A percentile compares a stretch with the other conserved stretches of the same genome.
Evolutionary conservation across 1,284 basidiomycete species (phyloP).

Genomic region (Coniferiporia weirii): DNA sequence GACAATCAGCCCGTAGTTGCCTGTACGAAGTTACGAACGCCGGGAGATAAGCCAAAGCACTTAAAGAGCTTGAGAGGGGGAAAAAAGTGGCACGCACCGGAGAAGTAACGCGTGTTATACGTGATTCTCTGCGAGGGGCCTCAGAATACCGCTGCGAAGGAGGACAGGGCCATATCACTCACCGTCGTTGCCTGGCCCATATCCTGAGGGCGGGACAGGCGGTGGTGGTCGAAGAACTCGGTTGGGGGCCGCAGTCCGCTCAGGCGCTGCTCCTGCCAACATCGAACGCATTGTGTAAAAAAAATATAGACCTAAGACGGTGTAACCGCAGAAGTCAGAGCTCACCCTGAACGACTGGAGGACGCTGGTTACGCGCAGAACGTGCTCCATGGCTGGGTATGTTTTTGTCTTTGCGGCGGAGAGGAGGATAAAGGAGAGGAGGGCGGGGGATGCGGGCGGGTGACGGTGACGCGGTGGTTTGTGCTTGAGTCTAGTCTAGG

Average conservation of each 20-base stretch:
- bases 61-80: background rate
- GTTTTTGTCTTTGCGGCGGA: background rate
- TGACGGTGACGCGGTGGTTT: constrained; percentile 7
- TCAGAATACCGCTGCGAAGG: constrained; percentile 1
- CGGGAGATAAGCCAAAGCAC: background rate
- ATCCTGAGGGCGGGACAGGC: constrained; percentile 78
- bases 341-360: constrained; percentile 70
- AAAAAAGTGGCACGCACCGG: constrained; percentile 40
- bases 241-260: constrained; percentile 73
- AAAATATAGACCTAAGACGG: background rate
- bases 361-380: constrained; percentile 58
- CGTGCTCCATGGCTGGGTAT: constrained; percentile 45
- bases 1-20: constrained; percentile 87
- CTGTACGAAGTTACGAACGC: constrained; percentile 35
- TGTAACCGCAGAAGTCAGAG: constrained; percentile 12
- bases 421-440: constrained; percentile 9
- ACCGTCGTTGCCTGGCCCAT: constrained; percentile 67
- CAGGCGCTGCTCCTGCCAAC: constrained; percentile 70
- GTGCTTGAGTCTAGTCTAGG: background rate
- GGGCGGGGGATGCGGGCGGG: constrained; percentile 6
- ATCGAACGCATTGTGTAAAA: background rate
- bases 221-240: constrained; percentile 89
- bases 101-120: constrained; percentile 93
- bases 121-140: constrained; percentile 67
- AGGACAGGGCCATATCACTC: constrained; percentile 25